Conservation (phyloP, 805 yeast species). For the Metschnikowia shivogae region DNA sequence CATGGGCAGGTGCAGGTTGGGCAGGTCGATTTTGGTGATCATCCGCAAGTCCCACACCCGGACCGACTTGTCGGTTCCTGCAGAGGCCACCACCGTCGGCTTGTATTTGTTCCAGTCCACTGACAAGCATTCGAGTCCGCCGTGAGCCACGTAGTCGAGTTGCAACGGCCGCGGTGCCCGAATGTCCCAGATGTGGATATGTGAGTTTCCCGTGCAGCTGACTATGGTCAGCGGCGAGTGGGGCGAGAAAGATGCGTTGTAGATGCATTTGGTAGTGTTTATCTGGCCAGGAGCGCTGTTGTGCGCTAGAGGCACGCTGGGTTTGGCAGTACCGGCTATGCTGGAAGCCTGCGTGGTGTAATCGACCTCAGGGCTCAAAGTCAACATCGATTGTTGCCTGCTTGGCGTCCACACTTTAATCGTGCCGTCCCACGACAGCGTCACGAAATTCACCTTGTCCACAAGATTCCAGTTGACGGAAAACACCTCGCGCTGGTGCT, state of each 20-base stretch:
- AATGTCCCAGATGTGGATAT: constrained; percentile 76
- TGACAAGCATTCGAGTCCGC: constrained; percentile 73
- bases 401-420: constrained; percentile 75
- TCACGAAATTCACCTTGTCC: constrained; percentile 62
- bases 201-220: constrained; percentile 71
- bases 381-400: constrained; percentile 51
- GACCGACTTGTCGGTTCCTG: constrained; percentile 85
- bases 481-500: constrained; percentile 74
- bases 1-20: constrained; percentile 32
- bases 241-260: constrained; percentile 78
- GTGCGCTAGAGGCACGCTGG: constrained; percentile 32
- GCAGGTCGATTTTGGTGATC: constrained; percentile 42
- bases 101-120: constrained; percentile 92
- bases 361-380: constrained; percentile 41
- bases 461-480: constrained; percentile 70
- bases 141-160: constrained; percentile 64
- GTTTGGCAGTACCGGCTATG: constrained; percentile 23
- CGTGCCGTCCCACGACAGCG: constrained; percentile 91
- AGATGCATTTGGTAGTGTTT: constrained; percentile 56
- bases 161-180: constrained; percentile 62
- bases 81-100: constrained; percentile 73
- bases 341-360: constrained; percentile 25
- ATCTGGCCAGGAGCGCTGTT: constrained; percentile 20
- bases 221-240: constrained; percentile 69
- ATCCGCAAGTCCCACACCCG: constrained; percentile 86